These are phyloP conservation scores for Chlorociboria aeruginascens DNA, from an alignment of 495 filamentous ascomycete genomes.

Conservation along the genomic window DNA sequence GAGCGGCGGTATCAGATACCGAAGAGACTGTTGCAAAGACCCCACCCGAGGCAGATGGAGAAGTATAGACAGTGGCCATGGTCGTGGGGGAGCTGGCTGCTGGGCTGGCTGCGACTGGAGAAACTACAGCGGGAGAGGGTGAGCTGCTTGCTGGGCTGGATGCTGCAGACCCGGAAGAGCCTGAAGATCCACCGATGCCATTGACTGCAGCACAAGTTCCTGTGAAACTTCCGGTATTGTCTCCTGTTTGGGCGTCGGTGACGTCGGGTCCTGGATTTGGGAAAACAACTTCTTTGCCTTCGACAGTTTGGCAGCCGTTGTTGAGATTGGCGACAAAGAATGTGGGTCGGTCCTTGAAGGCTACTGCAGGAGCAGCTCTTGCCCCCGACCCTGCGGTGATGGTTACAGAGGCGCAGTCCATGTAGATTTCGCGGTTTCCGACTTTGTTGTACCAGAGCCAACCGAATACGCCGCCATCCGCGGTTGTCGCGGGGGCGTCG, in stretches of 20 bases:
- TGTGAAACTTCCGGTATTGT: slow-evolving; percentile 5
- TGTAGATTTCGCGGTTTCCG: slow-evolving; percentile 60
- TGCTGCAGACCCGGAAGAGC: slow-evolving; percentile 13
- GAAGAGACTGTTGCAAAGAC: not conserved
- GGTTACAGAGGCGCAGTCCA: slow-evolving; percentile 50
- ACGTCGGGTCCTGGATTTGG: slow-evolving; percentile 64
- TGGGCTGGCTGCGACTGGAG: not conserved
- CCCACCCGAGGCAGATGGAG: not conserved
- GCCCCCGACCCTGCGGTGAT: slow-evolving; percentile 29
- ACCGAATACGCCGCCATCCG: slow-evolving; percentile 40
- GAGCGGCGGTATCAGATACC: not conserved
- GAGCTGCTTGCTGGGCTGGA: slow-evolving; percentile 9
- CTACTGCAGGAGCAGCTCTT: slow-evolving; percentile 14
- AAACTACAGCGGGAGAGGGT: slow-evolving; percentile 15
- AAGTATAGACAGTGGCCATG: not conserved
- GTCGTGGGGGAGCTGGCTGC: not conserved
- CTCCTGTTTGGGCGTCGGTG: slow-evolving; percentile 16
- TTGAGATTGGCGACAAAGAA: slow-evolving; percentile 42
- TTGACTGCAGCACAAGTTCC: slow-evolving; percentile 21
- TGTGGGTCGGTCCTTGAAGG: slow-evolving; percentile 39
- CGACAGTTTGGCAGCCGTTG: slow-evolving; percentile 31
- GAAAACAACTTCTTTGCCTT: slow-evolving; percentile 42
- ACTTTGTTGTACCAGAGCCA: slow-evolving; percentile 53
- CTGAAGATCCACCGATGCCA: slow-evolving; percentile 18
- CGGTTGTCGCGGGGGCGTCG: slow-evolving; percentile 39